phyloP scores from a whole-genome alignment of 2,329 filamentous ascomycete genomes.

The Arachnopeziza araneosa region DNA sequence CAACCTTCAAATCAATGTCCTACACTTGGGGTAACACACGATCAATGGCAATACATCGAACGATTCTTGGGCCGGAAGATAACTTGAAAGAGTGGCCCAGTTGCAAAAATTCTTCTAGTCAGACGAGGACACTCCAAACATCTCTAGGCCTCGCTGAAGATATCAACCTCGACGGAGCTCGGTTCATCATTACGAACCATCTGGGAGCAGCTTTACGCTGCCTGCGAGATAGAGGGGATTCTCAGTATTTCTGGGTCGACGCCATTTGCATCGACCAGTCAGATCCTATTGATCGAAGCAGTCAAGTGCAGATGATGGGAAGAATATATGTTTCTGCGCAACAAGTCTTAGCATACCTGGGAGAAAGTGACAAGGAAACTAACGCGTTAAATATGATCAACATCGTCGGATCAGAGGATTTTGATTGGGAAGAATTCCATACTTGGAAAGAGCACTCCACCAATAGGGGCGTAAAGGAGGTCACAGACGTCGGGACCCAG shows the following conservation, averaged over 20 bases:
- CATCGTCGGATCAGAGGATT: background rate
- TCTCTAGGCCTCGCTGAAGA: background rate
- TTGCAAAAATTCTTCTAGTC: background rate
- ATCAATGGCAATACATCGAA: background rate
- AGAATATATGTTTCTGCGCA: background rate
- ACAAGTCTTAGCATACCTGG: background rate
- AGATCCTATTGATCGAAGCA: constrained; percentile 21
- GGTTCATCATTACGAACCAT: background rate
- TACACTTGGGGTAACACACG: background rate
- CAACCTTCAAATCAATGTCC: background rate
- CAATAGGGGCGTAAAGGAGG: background rate
- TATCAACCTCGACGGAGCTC: background rate
- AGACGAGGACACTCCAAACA: background rate
- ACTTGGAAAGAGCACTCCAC: background rate
- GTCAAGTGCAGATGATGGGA: background rate
- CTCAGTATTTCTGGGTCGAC: constrained; percentile 1
- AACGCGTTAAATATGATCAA: background rate
- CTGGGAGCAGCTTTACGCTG: background rate
- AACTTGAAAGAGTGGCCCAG: background rate
- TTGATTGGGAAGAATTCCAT: background rate
- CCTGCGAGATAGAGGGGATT: background rate
- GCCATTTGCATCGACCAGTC: constrained; percentile 3
- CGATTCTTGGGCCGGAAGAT: background rate
- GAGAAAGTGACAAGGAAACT: background rate
- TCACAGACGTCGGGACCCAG: background rate